Percentiles rank a stretch among this genome's conserved stretches.
phyloP scores from a whole-genome alignment of 441 rosid genomes.

The Arabidopsis hybrid region DNA sequence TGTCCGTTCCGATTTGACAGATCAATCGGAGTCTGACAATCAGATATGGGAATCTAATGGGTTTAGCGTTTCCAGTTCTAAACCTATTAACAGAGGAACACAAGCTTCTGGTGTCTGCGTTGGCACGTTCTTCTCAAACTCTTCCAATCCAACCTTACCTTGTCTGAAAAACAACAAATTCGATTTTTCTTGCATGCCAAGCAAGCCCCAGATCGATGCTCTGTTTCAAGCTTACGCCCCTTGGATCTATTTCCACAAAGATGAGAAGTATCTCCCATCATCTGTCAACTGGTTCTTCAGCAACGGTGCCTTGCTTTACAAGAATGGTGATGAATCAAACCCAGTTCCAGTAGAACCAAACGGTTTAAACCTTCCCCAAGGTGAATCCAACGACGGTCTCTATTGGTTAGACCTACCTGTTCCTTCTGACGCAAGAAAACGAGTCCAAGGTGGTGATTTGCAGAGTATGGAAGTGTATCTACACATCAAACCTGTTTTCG shows the following conservation, averaged over 20 bases:
- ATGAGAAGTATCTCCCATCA: slow-evolving; percentile 71
- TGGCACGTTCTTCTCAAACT: slow-evolving; percentile 64
- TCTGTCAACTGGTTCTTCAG: slow-evolving; percentile 74
- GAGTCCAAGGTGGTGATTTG: slow-evolving; percentile 66
- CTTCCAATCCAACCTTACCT: slow-evolving; percentile 33
- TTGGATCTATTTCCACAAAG: slow-evolving; percentile 69
- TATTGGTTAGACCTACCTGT: slow-evolving; percentile 89
- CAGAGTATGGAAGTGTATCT: slow-evolving; percentile 57
- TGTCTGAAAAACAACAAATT: slow-evolving; percentile 68
- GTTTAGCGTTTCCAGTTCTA: slow-evolving; percentile 50
- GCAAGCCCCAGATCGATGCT: slow-evolving; percentile 56
- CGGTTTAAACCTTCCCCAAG: slow-evolving; percentile 86
- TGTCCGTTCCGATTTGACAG: slow-evolving; percentile 70
- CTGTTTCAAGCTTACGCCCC: slow-evolving; percentile 69
- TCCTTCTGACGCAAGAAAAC: slow-evolving; percentile 52
- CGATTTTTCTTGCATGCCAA: slow-evolving; percentile 67
- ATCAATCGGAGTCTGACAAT: slow-evolving; percentile 54
- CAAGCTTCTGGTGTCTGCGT: slow-evolving; percentile 55
- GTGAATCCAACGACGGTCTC: slow-evolving; percentile 67
- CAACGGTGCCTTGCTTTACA: slow-evolving; percentile 75
- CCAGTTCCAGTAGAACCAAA: slow-evolving; percentile 55
- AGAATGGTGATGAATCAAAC: slow-evolving; percentile 64
- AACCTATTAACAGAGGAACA: slow-evolving; percentile 57
- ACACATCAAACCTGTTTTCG: slow-evolving; percentile 74
- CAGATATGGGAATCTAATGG: slow-evolving; percentile 71